A percentile compares a stretch with the other conserved stretches of the same genome.
Evolutionary conservation across 179 eudicot species (phyloP).

Genomic region (Beta lomatogona): DNA sequence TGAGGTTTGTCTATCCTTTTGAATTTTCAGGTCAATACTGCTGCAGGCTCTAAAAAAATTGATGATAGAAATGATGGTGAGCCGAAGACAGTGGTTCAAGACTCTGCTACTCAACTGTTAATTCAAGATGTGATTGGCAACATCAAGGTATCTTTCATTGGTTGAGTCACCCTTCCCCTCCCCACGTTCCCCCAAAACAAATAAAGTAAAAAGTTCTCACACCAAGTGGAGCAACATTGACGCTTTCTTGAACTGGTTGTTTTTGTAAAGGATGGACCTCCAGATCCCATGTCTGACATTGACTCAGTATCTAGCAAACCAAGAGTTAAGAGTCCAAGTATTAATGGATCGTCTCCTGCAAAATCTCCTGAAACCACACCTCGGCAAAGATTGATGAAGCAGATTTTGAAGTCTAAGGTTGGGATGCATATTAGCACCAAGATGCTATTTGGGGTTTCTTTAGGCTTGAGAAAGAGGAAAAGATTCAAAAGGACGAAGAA

Average conservation of each 20-base stretch:
- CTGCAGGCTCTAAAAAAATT: neutral
- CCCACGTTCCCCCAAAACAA: neutral
- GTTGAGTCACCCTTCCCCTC: neutral
- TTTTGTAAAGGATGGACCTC: constrained; percentile 20
- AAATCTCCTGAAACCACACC: constrained; percentile 17
- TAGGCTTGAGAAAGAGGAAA: constrained; percentile 47
- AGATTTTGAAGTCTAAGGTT: constrained; percentile 34
- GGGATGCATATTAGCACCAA: constrained; percentile 56
- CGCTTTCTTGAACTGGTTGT: constrained; percentile 6
- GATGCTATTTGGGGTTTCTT: constrained; percentile 50
- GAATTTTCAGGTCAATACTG: constrained; percentile 14
- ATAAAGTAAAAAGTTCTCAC: neutral
- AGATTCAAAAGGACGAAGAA: constrained; percentile 52
- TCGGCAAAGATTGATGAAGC: constrained; percentile 37
- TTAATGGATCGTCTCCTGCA: constrained; percentile 7
- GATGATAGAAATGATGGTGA: constrained; percentile 8
- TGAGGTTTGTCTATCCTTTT: neutral
- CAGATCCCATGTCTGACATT: neutral
- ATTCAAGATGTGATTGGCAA: constrained; percentile 5
- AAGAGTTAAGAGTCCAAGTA: constrained; percentile 9
- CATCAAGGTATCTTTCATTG: constrained; percentile 22
- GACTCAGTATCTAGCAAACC: constrained; percentile 15
- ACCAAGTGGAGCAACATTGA: neutral
- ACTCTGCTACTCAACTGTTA: constrained; percentile 7
- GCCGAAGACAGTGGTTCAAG: neutral